A percentile compares a stretch with the other conserved stretches of the same genome.
These are phyloP conservation scores for Fonsecaea multimorphosa DNA, from an alignment of 2,329 filamentous ascomycete genomes.

Conservation along the genomic window DNA sequence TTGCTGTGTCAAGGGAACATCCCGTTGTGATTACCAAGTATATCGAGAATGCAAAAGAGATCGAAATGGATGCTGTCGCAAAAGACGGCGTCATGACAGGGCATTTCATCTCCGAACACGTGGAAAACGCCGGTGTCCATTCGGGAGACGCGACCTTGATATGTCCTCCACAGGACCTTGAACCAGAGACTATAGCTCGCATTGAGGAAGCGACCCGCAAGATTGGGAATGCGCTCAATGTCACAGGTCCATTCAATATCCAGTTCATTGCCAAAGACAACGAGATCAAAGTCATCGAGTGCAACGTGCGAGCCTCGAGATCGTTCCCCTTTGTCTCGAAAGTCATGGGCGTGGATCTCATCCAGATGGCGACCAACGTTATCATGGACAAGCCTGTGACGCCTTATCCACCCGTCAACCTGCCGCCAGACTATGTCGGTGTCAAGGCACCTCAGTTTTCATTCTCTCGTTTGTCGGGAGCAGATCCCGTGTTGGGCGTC, in stretches of 20 bases:
- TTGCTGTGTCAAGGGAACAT: constrained; percentile 90
- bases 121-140: constrained; percentile 98
- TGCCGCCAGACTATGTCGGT: constrained; percentile 83
- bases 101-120: constrained; percentile 98
- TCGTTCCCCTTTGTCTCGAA: constrained; percentile 99
- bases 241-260: constrained; percentile 97
- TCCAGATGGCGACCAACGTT: constrained; percentile 97
- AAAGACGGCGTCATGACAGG: constrained; percentile 87
- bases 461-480: constrained; percentile 94
- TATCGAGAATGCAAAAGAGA: constrained; percentile 98
- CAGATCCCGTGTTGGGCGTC: constrained; percentile 93
- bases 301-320: constrained; percentile 93
- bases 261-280: constrained; percentile 99
- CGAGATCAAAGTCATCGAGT: constrained; percentile 99
- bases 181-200: constrained; percentile 82
- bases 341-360: constrained; percentile 96
- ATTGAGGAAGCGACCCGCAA: constrained; percentile 96
- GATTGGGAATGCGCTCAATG: constrained; percentile 90
- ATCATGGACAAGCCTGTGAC: constrained; percentile 84
- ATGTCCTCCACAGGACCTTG: constrained; percentile 89
- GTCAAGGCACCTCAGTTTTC: constrained; percentile 99
- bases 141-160: constrained; percentile 97
- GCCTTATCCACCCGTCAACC: constrained; percentile 78
- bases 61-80: constrained; percentile 98
- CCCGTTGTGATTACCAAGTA: constrained; percentile 99